phyloP scores from a whole-genome alignment of 371 early-diverging fungal species.

The Synchytrium microbalum region DNA sequence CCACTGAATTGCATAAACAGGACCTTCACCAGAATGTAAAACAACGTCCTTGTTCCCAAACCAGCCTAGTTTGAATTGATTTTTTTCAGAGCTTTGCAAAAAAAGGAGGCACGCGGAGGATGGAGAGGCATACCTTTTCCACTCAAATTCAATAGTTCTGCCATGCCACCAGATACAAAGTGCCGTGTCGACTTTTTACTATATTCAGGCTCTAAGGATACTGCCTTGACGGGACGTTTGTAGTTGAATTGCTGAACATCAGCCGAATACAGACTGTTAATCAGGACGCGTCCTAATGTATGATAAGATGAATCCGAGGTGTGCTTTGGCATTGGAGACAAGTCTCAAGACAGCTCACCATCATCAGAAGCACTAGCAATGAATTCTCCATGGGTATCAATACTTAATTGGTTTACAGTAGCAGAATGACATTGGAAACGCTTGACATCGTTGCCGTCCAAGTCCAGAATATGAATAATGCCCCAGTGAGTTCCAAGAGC shows the following conservation, averaged over 20 bases:
- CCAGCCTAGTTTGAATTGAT: too few relatives aligned
- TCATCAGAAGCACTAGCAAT: constrained; percentile 90
- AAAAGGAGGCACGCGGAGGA: too few relatives aligned
- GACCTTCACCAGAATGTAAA: constrained; percentile 78
- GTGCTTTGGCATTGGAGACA: too few relatives aligned
- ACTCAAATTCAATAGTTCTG: constrained; percentile 73
- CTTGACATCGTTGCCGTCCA: constrained; percentile 81
- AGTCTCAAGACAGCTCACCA: constrained; percentile 43
- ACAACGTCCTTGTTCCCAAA: constrained; percentile 55
- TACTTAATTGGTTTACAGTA: constrained; percentile 74
- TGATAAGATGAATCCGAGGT: too few relatives aligned
- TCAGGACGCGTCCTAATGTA: constrained; percentile 59
- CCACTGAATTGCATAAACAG: constrained; percentile 82
- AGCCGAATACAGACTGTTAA: constrained; percentile 60
- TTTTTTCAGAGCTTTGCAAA: too few relatives aligned
- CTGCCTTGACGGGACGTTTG: constrained; percentile 79
- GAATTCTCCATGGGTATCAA: constrained; percentile 78
- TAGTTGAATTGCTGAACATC: constrained; percentile 61
- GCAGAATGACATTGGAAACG: constrained; percentile 59
- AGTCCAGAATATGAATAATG: constrained; percentile 80
- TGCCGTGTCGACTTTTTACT: constrained; percentile 60
- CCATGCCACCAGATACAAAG: constrained; percentile 85
- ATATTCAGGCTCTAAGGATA: constrained; percentile 83
- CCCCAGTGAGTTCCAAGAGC: constrained; percentile 95
- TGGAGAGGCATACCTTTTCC: constrained; percentile 31